phyloP scores from a whole-genome alignment of 2,329 filamentous ascomycete genomes.

The Beauveria varroae region DNA sequence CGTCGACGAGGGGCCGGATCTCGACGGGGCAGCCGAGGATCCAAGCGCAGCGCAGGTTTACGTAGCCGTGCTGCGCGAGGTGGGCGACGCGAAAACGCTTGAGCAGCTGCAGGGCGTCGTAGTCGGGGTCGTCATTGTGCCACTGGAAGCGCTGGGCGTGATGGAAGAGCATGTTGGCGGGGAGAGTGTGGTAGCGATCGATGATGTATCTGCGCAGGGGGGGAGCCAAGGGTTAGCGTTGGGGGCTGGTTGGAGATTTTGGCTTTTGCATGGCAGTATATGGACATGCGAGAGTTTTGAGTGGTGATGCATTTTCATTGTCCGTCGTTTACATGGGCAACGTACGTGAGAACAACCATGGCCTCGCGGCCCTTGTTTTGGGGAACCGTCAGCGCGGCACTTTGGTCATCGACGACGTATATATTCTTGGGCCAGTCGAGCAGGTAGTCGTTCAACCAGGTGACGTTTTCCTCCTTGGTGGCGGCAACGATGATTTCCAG shows the following conservation, averaged over 20 bases:
- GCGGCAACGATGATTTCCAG: slow-evolving; percentile 27
- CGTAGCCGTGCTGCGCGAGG: slow-evolving; percentile 47
- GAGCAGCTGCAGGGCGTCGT: slow-evolving; percentile 46
- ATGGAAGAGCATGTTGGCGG: slow-evolving; percentile 37
- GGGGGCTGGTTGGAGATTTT: not conserved
- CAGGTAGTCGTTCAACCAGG: slow-evolving; percentile 35
- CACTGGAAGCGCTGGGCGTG: slow-evolving; percentile 42
- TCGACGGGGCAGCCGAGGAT: slow-evolving; percentile 46
- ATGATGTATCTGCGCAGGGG: slow-evolving; percentile 34
- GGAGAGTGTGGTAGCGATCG: slow-evolving; percentile 39
- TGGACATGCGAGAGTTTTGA: not conserved
- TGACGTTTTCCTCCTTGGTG: slow-evolving; percentile 25
- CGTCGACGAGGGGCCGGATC: slow-evolving; percentile 34
- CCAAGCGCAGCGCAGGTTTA: slow-evolving; percentile 54
- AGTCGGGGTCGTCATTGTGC: slow-evolving; percentile 47
- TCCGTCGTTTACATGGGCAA: not conserved
- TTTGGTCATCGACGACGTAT: slow-evolving; percentile 45
- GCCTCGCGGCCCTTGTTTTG: slow-evolving; percentile 44
- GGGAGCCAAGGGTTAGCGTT: not conserved
- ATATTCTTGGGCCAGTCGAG: slow-evolving; percentile 43
- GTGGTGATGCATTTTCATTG: not conserved
- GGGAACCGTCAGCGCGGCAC: slow-evolving; percentile 39
- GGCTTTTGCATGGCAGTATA: not conserved
- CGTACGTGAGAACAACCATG: slow-evolving; percentile 44
- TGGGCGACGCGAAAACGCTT: slow-evolving; percentile 40